Evolutionary conservation across 2,329 filamentous ascomycete genomes (phyloP), one percentile per base, ranked within the genome.

Genomic region (Ceratocystis cubensis): DNA sequence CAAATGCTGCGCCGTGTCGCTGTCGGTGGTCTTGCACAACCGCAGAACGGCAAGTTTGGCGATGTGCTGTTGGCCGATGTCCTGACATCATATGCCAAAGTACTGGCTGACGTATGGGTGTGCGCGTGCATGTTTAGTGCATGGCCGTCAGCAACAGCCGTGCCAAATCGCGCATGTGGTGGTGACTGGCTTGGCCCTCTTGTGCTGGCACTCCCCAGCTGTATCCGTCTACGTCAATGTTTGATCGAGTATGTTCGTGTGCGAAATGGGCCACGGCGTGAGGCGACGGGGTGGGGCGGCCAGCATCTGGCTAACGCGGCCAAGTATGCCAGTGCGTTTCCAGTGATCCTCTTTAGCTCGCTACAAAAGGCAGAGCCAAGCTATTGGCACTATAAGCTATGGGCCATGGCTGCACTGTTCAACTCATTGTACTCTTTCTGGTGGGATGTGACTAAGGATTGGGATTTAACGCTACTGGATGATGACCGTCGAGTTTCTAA

Each of bases 391-490:
- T 82, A 84, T 74, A 78, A 78, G 50, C 77, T 78, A 61, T 94
- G 90, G 86, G 78, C 95, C 37, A 76, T 82, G 45, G 88, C 88
- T 56, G 88, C 90, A 37, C 78, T 91, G 44, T 73, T 94, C 71
- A 96, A 99, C 75, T 95, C 90, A 15, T 79, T 88, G 57, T 99
- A 96, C 77, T 91, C 88, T n/a, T 97, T 97, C 78, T 99, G 94
- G 80, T 99, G 94, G 94, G 94, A 99, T 72, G 86, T 97, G 37
- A 82, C 90, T 66, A 94, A 92, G 78, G 94, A 99, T 79, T 99
- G 94, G 94, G 94, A 97, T 73, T 80, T 99, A 69, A 89, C 88
- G 0, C 81, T 97, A 15, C 89, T 97, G 73, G 84, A 87, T 2
- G 74, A 80, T 1, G 74, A 78, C 15, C 76, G 76, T 46, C 83